Evolutionary conservation across 1,284 basidiomycete species (phyloP).

Genomic region (Ganoderma sinense): DNA sequence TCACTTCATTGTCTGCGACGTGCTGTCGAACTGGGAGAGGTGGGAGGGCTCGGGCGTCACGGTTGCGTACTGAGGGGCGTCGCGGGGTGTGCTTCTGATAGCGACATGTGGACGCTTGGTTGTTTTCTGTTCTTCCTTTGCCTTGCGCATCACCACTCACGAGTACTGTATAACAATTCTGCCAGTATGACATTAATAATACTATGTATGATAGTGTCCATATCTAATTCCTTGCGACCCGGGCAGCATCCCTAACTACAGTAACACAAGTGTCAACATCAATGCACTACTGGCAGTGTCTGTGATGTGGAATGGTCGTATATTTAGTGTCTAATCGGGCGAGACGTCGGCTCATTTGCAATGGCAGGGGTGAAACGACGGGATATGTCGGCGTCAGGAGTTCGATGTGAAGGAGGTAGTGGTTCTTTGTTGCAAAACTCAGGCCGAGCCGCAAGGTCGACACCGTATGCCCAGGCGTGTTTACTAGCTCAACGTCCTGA

Average conservation of each 20-base stretch:
- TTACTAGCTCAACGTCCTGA: background rate
- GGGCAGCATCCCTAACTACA: no score
- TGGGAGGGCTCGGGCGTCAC: constrained; percentile 56
- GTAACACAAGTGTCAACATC: no score
- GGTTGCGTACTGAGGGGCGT: constrained; percentile 41
- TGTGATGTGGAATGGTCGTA: no score
- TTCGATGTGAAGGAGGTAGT: background rate
- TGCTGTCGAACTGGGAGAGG: constrained; percentile 56
- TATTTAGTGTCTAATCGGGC: no score
- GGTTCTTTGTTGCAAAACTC: background rate
- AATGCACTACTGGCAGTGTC: no score
- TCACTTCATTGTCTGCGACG: constrained; percentile 64
- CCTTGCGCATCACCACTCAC: background rate
- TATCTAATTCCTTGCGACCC: no score
- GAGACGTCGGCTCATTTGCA: no score
- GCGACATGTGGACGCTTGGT: background rate
- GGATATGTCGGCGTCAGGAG: background rate
- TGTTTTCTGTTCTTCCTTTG: background rate
- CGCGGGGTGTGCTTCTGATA: background rate
- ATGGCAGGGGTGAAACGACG: no score
- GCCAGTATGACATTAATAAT: no score
- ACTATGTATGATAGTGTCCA: no score
- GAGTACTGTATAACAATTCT: no score
- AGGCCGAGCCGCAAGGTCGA: background rate
- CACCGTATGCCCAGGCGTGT: background rate